Conservation (phyloP, 1,284 basidiomycete species). For the Pyrrhoderma noxium region DNA sequence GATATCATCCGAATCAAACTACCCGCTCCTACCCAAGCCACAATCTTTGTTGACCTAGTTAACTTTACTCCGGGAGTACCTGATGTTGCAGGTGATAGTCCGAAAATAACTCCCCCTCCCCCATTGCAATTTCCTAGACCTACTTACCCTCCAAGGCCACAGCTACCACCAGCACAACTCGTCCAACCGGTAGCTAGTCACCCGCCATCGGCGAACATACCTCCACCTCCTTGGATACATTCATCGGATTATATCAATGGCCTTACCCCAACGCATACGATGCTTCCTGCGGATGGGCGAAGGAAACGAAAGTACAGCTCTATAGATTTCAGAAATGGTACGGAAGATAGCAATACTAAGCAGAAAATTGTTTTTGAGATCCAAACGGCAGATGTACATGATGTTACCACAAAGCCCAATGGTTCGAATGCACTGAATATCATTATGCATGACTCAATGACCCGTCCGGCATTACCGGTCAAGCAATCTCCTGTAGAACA, state of each 20-base stretch:
- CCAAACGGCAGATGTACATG: too few species aligned
- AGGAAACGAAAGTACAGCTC: conserved; percentile 14
- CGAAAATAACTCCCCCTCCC: neutral
- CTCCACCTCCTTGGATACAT: conserved; percentile 54
- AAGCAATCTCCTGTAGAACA: conserved; percentile 1
- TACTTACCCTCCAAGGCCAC: too few species aligned
- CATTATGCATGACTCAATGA: conserved; percentile 10
- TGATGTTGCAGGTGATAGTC: conserved; percentile 22
- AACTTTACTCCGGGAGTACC: conserved; percentile 50
- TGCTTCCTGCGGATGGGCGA: too few species aligned
- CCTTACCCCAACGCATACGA: too few species aligned
- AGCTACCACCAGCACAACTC: too few species aligned
- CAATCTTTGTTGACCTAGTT: conserved; percentile 68
- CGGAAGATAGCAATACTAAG: neutral
- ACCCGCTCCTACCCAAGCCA: conserved; percentile 52
- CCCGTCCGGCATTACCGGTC: too few species aligned
- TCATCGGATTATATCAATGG: neutral
- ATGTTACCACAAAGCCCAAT: too few species aligned
- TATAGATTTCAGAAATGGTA: conserved; percentile 11
- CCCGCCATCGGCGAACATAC: conserved; percentile 30
- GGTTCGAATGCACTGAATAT: conserved; percentile 6
- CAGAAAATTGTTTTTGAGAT: conserved; percentile 10
- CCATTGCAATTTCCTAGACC: neutral
- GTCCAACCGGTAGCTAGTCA: conserved; percentile 23
- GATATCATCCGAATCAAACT: conserved; percentile 63